Conservation (phyloP, 768 basidiomycete species). For the Mycena alexandri region DNA sequence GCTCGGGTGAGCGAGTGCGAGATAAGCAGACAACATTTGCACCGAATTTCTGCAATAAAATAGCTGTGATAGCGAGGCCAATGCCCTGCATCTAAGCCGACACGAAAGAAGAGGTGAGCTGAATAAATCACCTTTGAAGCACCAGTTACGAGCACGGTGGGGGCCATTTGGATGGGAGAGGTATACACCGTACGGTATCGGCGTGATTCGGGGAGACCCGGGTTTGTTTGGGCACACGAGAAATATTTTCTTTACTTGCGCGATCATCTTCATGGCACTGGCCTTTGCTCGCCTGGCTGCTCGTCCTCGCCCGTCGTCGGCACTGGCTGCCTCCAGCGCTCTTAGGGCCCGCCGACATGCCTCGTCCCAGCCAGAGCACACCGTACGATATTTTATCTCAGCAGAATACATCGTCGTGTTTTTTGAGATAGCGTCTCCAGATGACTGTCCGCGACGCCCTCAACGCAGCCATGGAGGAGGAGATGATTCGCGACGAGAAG, state of each 20-base stretch:
- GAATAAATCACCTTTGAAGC: slow-evolving; percentile 73
- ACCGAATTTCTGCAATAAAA: slow-evolving; percentile 72
- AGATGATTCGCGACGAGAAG: slow-evolving; percentile 95
- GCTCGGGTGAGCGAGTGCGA: slow-evolving; percentile 75
- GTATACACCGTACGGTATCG: neutral
- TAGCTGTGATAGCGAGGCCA: slow-evolving; percentile 82
- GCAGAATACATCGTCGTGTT: neutral
- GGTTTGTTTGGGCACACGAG: neutral
- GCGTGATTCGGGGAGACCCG: neutral
- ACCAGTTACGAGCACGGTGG: slow-evolving; percentile 85
- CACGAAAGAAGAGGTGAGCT: slow-evolving; percentile 11
- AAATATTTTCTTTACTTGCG: slow-evolving; percentile 40
- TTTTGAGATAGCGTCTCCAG: slow-evolving; percentile 51
- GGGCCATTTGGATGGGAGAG: slow-evolving; percentile 35
- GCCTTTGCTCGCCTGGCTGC: slow-evolving; percentile 71
- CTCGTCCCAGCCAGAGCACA: slow-evolving; percentile 61
- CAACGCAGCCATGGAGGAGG: slow-evolving; percentile 98
- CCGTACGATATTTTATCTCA: slow-evolving; percentile 47
- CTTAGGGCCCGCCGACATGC: slow-evolving; percentile 72
- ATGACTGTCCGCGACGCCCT: slow-evolving; percentile 99
- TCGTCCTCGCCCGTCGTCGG: slow-evolving; percentile 62
- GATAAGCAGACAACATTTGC: slow-evolving; percentile 84
- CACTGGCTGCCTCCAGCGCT: slow-evolving; percentile 56
- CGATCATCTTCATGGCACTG: slow-evolving; percentile 65
- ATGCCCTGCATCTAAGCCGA: slow-evolving; percentile 56